Conservation (phyloP, 345 rosid species). For the Clausena lansium region DNA sequence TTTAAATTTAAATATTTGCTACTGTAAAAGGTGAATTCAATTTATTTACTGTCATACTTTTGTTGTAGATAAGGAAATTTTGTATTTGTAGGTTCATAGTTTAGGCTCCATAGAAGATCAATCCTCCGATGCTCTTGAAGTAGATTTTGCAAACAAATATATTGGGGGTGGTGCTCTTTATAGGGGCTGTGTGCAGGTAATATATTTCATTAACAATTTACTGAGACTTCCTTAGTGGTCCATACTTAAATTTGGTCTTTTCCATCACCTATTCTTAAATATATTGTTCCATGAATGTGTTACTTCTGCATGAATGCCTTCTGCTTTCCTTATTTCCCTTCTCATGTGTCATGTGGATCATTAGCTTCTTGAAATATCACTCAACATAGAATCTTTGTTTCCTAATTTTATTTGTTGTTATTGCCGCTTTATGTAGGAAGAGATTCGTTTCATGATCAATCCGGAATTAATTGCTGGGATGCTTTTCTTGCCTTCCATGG, state of each 20-base stretch:
- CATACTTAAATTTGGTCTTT: not conserved
- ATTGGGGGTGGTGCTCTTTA: constrained; percentile 88
- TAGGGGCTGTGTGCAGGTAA: constrained; percentile 91
- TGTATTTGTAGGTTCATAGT: constrained; percentile 43
- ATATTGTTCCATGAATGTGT: not conserved
- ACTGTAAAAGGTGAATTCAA: not conserved
- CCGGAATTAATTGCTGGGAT: constrained; percentile 91
- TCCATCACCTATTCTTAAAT: not conserved
- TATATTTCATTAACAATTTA: not conserved
- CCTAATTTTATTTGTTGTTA: not conserved
- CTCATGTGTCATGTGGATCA: not conserved
- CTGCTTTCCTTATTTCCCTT: constrained; percentile 6
- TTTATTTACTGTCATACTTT: not conserved
- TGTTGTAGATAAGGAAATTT: not conserved
- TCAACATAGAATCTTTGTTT: not conserved
- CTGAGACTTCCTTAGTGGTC: not conserved
- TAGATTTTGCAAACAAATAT: constrained; percentile 89
- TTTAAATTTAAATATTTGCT: not conserved
- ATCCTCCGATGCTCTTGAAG: constrained; percentile 55
- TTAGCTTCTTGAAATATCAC: not conserved
- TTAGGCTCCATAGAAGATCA: constrained; percentile 84
- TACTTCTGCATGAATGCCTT: not conserved
- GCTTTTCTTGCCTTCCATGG: constrained; percentile 92
- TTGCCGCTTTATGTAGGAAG: constrained; percentile 58
- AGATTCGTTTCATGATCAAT: constrained; percentile 92